Evolutionary conservation across 495 filamentous ascomycete species (phyloP).

Genomic region (Penicillium robsamsonii): DNA sequence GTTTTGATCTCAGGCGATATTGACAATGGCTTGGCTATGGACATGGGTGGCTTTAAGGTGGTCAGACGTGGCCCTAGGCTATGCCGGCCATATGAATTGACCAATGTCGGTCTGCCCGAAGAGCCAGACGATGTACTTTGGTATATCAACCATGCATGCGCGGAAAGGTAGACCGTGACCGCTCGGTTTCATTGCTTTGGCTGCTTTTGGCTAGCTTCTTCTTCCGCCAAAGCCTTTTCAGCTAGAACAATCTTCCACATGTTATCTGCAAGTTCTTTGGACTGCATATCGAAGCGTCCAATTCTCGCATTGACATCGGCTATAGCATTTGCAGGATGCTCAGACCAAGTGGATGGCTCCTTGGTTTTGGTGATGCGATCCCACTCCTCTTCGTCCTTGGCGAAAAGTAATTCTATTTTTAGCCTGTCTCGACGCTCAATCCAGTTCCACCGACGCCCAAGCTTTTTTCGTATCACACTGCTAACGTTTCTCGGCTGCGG

Average conservation of each 20-base stretch:
- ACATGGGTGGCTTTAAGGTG: not conserved
- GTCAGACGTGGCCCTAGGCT: not conserved
- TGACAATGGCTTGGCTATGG: not conserved
- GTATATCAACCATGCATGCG: not conserved
- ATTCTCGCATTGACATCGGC: conserved; percentile 24
- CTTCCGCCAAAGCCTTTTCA: conserved; percentile 40
- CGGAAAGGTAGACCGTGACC: not conserved
- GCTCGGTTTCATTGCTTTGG: conserved; percentile 5
- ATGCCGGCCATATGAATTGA: not conserved
- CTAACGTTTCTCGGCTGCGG: conserved; percentile 61
- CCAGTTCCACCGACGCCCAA: conserved; percentile 40
- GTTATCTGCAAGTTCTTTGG: conserved; percentile 30
- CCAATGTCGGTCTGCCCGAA: not conserved
- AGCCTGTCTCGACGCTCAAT: conserved; percentile 34
- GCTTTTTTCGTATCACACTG: conserved; percentile 53
- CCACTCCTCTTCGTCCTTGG: conserved; percentile 59
- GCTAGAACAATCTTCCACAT: conserved; percentile 47
- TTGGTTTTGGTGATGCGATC: conserved; percentile 37
- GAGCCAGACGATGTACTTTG: not conserved
- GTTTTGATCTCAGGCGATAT: not conserved
- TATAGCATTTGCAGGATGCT: conserved; percentile 18
- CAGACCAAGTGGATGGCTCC: conserved; percentile 28
- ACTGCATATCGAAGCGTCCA: conserved; percentile 24
- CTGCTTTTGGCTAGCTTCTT: conserved; percentile 24
- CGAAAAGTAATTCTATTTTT: conserved; percentile 38